Conservation (phyloP, 1,284 basidiomycete genomes). For the Trichosporon asahii region DNA sequence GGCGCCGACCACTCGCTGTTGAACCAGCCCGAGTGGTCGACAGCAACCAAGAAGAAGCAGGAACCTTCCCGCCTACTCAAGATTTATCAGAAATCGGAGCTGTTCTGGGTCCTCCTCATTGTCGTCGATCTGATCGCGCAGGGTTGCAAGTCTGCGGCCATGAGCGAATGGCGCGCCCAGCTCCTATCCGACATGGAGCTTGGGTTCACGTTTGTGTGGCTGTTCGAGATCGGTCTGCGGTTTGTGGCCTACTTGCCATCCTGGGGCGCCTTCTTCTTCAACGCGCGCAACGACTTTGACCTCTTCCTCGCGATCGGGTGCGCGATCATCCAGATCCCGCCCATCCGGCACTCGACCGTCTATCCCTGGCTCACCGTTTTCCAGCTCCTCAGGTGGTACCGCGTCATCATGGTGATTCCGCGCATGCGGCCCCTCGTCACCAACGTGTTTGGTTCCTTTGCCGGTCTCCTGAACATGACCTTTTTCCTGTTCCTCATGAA, state of each 20-base stretch:
- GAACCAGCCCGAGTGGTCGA: slow-evolving; percentile 38
- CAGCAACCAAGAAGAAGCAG: slow-evolving; percentile 32
- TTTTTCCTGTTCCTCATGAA: slow-evolving; percentile 88
- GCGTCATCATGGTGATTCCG: slow-evolving; percentile 68
- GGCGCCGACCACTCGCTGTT: slow-evolving; percentile 64
- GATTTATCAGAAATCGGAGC: slow-evolving; percentile 52
- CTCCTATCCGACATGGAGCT: slow-evolving; percentile 66
- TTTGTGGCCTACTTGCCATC: slow-evolving; percentile 71
- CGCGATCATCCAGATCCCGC: slow-evolving; percentile 81
- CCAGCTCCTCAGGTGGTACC: slow-evolving; percentile 84
- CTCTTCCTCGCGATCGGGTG: slow-evolving; percentile 73
- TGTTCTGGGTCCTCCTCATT: slow-evolving; percentile 75
- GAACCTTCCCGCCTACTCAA: slow-evolving; percentile 29
- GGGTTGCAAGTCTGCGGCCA: slow-evolving; percentile 66
- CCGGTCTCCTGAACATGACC: slow-evolving; percentile 88
- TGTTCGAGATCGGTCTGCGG: slow-evolving; percentile 80
- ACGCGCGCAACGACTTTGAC: slow-evolving; percentile 73
- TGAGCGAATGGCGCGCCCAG: slow-evolving; percentile 55
- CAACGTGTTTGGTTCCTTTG: slow-evolving; percentile 87
- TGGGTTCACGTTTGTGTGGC: slow-evolving; percentile 77
- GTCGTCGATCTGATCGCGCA: slow-evolving; percentile 67
- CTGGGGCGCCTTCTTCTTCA: slow-evolving; percentile 71
- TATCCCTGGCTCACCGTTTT: slow-evolving; percentile 93
- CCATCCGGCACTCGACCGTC: slow-evolving; percentile 61
- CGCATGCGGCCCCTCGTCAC: slow-evolving; percentile 58